Percentiles rank a stretch among this genome's conserved stretches.
Conservation (phyloP, 768 basidiomycete species). For the Strobilomyces dryophilus region DNA sequence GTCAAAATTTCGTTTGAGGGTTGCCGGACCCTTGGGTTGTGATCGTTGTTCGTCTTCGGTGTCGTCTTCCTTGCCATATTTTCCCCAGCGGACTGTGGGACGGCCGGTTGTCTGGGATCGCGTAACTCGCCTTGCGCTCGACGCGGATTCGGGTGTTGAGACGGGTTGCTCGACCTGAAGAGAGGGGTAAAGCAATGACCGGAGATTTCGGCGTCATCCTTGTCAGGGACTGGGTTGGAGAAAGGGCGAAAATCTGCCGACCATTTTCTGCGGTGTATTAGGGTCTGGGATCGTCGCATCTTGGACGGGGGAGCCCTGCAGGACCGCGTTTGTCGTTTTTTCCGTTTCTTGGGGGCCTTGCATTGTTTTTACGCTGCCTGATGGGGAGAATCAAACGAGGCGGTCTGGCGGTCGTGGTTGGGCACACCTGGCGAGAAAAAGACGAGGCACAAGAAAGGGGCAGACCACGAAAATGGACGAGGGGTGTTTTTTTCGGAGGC, state of each 20-base stretch:
- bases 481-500: constrained; percentile 13
- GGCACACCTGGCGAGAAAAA: constrained; percentile 12
- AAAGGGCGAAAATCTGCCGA: constrained; percentile 28
- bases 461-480: constrained; percentile 6
- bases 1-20: constrained; percentile 33
- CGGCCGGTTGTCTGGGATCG: constrained; percentile 34
- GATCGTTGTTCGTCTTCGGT: constrained; percentile 20
- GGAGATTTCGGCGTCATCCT: constrained; percentile 27
- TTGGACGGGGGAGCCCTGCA: constrained; percentile 4
- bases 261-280: constrained; percentile 26
- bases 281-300: constrained; percentile 28
- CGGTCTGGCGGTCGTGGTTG: not conserved
- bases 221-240: constrained; percentile 27
- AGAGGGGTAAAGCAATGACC: constrained; percentile 19
- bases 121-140: constrained; percentile 26
- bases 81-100: constrained; percentile 33
- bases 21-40: constrained; percentile 11
- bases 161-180: constrained; percentile 19
- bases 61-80: constrained; percentile 30
- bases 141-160: constrained; percentile 24
- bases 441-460: not conserved
- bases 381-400: constrained; percentile 27
- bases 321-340: constrained; percentile 17
- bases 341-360: constrained; percentile 18
- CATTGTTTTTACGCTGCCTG: constrained; percentile 32